Evolutionary conservation across 495 filamentous ascomycete species (phyloP).

Genomic region (Pseudoneurospora amorphoporcata): DNA sequence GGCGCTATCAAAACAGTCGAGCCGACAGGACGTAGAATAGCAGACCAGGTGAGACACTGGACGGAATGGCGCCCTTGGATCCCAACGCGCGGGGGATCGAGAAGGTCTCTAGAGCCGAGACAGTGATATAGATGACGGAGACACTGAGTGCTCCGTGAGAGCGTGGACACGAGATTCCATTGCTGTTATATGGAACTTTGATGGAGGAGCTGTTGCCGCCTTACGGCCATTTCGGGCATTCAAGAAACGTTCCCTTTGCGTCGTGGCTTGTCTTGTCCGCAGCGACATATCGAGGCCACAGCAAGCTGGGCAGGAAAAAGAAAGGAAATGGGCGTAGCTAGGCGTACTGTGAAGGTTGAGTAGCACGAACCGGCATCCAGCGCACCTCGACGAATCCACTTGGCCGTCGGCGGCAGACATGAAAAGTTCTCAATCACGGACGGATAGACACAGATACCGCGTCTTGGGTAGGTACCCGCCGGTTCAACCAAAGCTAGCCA

Average conservation of each 20-base stretch:
- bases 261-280: not conserved
- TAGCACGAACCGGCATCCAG: not conserved
- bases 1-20: constrained; percentile 5
- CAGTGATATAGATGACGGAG: constrained; percentile 12
- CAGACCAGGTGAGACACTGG: constrained; percentile 4
- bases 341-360: not conserved
- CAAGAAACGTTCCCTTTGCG: not conserved
- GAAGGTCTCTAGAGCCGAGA: constrained; percentile 4
- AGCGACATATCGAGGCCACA: not conserved
- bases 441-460: not conserved
- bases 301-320: not conserved
- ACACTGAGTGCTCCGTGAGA: constrained; percentile 1
- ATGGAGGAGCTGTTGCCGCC: not conserved
- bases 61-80: constrained; percentile 1
- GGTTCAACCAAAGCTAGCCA: not conserved
- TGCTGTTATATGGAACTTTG: not conserved
- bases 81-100: not conserved
- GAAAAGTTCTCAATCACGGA: not conserved
- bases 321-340: not conserved
- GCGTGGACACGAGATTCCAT: not conserved
- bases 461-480: not conserved
- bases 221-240: not conserved
- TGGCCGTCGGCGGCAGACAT: not conserved
- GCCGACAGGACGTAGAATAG: constrained; percentile 1
- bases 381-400: not conserved